Base-by-base conservation (phyloP, 169 alveolate species). In the Theileria parva region DNA sequence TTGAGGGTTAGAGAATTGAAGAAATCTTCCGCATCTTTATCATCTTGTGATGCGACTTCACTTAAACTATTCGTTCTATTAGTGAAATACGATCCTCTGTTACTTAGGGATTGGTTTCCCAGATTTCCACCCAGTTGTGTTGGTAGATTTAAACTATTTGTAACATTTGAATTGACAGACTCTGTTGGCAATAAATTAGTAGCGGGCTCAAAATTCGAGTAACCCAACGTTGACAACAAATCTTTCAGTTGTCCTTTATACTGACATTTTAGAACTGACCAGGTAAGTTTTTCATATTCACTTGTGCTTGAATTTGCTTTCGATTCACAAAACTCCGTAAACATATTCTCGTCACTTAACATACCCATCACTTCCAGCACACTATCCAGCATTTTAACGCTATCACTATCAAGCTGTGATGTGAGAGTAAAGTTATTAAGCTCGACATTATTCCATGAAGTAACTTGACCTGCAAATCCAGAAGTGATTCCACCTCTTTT, bases 241-340 rank as follows among this genome's bases (percentile, higher is more conserved):
- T 80, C 79, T 32, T 21, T 28, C 17, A 68, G 11, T 4, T 64
- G 48, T 1, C 80, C 80, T 39, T 61, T 72, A 64, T 65, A 48
- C 50, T 71, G 48, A 60, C 83, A 70, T 9, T 28, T 57, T 72
- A 81, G 68, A 32, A 87, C 87, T 44, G 77, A 79, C 93, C 93
- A 88, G 9, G 88, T 79, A 13, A 86, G 88, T 64, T 71, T 81
- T 21, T 83, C 85, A 28, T 80, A 60, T 25, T 86, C 93, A 44
- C 70, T 66, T 63, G 57, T 77, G 48, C 85, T 69, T 27, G 84
- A 60, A 30, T 25, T 67, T 3, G 15, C 51, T 21, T 79, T 75
- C n/a, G 63, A 32, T 71, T 32, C 67, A 28, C 88, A 81, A 17
- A 81, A 34, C 17, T 19, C 59, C 17, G 21, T 68, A 64, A 75